phyloP scores from a whole-genome alignment of 2,329 filamentous ascomycete species.

The Sporothrix dimorphospora region DNA sequence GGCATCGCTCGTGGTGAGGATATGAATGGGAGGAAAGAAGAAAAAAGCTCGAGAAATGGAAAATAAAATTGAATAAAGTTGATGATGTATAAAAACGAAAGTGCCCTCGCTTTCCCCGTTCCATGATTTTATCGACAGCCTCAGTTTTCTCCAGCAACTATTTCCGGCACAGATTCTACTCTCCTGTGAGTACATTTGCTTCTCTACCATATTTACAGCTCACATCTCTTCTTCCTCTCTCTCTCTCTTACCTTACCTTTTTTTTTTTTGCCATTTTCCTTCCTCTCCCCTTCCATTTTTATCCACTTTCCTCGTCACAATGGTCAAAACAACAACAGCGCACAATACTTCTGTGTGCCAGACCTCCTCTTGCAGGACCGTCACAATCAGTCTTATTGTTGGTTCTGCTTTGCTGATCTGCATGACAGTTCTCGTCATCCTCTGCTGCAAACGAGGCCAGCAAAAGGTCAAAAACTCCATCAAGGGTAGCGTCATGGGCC shows the following conservation, averaged over 20 bases:
- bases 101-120: background rate
- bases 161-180: background rate
- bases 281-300: background rate
- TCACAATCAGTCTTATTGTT: background rate
- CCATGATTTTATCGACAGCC: background rate
- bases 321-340: background rate
- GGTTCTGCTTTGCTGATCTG: constrained; percentile 1
- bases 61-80: background rate
- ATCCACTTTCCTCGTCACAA: background rate
- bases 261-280: background rate
- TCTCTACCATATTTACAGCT: background rate
- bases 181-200: background rate
- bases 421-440: background rate
- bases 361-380: background rate
- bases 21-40: background rate
- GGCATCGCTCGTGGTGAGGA: background rate
- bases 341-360: background rate
- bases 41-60: too few relatives aligned
- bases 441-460: background rate
- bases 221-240: background rate
- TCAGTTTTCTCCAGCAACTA: background rate
- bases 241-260: background rate
- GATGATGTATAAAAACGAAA: background rate
- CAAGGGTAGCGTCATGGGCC: background rate
- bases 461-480: constrained; percentile 13